A percentile compares a stretch with the other conserved stretches of the same genome.
These are phyloP conservation scores for Populus nigra DNA, from an alignment of 345 rosid genomes.

Conservation along the genomic window DNA sequence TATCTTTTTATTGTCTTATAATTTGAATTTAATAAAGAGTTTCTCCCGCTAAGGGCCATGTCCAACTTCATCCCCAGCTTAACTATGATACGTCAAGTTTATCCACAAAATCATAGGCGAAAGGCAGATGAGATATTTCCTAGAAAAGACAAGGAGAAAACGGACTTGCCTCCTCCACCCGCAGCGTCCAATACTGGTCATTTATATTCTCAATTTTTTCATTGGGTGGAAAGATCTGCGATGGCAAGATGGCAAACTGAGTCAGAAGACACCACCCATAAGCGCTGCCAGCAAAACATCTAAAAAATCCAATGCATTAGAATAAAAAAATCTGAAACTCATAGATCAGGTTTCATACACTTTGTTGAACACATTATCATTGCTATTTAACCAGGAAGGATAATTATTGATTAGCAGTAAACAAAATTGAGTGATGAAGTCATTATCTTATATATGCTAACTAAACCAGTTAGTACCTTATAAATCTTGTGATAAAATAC, in stretches of 20 bases:
- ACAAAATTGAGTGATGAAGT: neutral
- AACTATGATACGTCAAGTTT: neutral
- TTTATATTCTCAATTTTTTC: slow-evolving; percentile 93
- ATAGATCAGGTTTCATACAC: neutral
- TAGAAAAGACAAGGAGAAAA: neutral
- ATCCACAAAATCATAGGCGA: neutral
- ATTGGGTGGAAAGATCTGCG: slow-evolving; percentile 78
- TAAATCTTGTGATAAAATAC: slow-evolving; percentile 92
- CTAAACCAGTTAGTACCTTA: slow-evolving; percentile 48
- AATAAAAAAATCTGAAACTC: neutral
- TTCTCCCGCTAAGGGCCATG: neutral
- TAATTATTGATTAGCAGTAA: neutral
- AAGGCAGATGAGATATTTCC: neutral
- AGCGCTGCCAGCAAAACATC: neutral
- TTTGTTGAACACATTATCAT: neutral
- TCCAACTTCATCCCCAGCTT: neutral
- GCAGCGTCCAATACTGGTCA: slow-evolving; percentile 94
- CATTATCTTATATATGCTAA: neutral
- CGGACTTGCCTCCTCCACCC: slow-evolving; percentile 86
- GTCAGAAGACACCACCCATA: neutral
- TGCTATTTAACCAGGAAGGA: neutral
- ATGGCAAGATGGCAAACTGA: neutral
- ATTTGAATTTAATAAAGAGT: too few species aligned
- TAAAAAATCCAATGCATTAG: neutral
- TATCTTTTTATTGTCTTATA: too few species aligned